Conservation (phyloP, 1,284 basidiomycete species). For the Fomitiporia mediterranea region DNA sequence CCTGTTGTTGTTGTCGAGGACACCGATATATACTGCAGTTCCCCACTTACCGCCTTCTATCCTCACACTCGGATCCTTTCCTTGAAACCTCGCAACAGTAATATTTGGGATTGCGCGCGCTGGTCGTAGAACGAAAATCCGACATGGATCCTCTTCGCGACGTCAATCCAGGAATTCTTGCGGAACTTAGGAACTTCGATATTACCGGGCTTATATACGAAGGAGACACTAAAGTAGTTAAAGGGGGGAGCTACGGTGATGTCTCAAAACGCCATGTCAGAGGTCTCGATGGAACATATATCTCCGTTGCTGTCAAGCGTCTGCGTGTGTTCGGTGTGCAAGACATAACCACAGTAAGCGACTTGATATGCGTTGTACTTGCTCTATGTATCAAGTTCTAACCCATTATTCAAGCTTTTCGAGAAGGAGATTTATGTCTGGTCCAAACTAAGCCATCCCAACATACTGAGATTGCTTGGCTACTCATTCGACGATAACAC, state of each 20-base stretch:
- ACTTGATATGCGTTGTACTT: background rate
- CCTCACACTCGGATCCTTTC: too few relatives aligned
- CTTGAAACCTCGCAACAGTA: too few relatives aligned
- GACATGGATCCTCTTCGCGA: background rate
- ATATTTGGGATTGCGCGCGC: too few relatives aligned
- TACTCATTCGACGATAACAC: background rate
- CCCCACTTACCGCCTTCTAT: too few relatives aligned
- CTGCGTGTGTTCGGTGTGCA: constrained; percentile 6
- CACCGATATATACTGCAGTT: too few relatives aligned
- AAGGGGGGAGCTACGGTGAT: background rate
- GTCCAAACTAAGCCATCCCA: constrained; percentile 13
- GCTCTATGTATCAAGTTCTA: background rate
- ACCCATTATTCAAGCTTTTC: background rate
- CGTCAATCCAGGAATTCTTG: background rate
- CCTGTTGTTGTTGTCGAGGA: too few relatives aligned
- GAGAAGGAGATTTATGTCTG: constrained; percentile 17
- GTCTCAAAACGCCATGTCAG: background rate
- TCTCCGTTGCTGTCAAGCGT: constrained; percentile 14
- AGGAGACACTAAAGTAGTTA: background rate
- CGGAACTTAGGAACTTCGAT: background rate
- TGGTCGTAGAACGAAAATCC: too few relatives aligned
- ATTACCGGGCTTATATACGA: background rate
- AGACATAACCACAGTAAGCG: background rate
- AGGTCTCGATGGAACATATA: background rate
- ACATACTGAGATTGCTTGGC: constrained; percentile 9